Evolutionary conservation across 495 filamentous ascomycete species (phyloP).

Genomic region (Massariosphaeria phaeospora): DNA sequence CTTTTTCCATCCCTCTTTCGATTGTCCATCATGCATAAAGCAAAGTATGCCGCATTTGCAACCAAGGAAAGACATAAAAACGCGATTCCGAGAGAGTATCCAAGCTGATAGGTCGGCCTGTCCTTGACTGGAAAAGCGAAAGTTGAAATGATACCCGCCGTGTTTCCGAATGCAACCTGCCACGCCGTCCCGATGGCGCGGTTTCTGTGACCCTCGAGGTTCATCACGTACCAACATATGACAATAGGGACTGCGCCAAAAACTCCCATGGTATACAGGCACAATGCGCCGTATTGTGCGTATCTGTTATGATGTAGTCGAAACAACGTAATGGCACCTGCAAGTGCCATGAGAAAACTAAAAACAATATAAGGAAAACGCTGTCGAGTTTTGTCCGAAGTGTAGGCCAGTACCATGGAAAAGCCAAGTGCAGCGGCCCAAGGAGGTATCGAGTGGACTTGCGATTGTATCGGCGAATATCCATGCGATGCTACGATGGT

Average conservation of each 20-base stretch:
- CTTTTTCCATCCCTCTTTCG: no score
- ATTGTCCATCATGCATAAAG: no score
- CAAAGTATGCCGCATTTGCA: no score
- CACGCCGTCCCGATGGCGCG: background rate
- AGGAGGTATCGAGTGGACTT: background rate
- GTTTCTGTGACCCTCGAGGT: background rate
- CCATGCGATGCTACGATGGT: background rate
- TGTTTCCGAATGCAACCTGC: background rate
- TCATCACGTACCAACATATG: constrained; percentile 3
- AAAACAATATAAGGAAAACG: background rate
- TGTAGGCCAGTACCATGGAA: background rate
- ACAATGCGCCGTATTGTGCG: background rate
- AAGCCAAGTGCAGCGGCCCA: background rate
- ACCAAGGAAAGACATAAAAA: no score
- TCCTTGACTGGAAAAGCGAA: background rate
- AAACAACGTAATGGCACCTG: background rate
- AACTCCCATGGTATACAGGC: background rate
- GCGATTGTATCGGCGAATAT: background rate
- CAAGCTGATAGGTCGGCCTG: background rate
- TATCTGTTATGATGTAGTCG: background rate
- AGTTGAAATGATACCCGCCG: background rate
- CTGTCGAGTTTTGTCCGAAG: background rate
- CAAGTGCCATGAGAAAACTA: background rate
- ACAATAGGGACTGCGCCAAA: background rate
- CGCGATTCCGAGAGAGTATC: background rate